Evolutionary conservation across 192 early-diverging fungal genomes (phyloP), one percentile per base, ranked within the genome.

Genomic region (Dissophora ornata): DNA sequence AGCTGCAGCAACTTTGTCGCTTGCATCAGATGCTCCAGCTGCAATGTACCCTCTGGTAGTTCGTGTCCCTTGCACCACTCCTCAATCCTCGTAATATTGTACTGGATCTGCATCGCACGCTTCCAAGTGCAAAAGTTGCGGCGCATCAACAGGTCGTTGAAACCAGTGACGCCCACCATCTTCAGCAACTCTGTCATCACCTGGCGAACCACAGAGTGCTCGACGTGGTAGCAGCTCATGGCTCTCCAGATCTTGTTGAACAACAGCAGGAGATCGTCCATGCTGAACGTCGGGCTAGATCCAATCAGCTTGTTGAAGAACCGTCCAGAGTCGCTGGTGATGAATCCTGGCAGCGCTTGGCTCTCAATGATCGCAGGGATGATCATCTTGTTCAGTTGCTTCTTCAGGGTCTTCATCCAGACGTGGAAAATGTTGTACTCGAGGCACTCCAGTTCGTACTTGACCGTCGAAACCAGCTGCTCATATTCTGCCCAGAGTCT

Each of bases 81-180:
- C 80, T 98, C 95, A 62, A 99, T 89, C 21, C 96, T 88, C 3
- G 94, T 93, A 46, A 98, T 91, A 62, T 99, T 99, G 85, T 97
- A 99, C 84, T 98, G 97, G 69, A 99, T 97, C 87, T 99, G 98
- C 88, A 97, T 96, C 25, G 90, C 90, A 70, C 98, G 92, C 82
- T 99, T 98, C 95, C 97, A 98, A 24, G 98, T 97, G 85, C 95
- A 97, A 65, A 98, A 99, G 86, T 97, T 98, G 57, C 95, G 93
- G 46, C 98, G 88, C 92, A 97, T 98, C 62, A 99, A 88, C 62
- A 99, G 81, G 81, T 98, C 95, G 85, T 99, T 99, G 73, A 98
- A 98, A 1, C 96, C 92, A 1, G 90, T 90, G 1, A 96, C 93
- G 50, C 98, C 97, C 69, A 98, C 92, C n/a, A 97, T 90, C 62